These are phyloP conservation scores for Emiliania huxleyi DNA, from an alignment of 78 protist genomes.

Conservation along the genomic window DNA sequence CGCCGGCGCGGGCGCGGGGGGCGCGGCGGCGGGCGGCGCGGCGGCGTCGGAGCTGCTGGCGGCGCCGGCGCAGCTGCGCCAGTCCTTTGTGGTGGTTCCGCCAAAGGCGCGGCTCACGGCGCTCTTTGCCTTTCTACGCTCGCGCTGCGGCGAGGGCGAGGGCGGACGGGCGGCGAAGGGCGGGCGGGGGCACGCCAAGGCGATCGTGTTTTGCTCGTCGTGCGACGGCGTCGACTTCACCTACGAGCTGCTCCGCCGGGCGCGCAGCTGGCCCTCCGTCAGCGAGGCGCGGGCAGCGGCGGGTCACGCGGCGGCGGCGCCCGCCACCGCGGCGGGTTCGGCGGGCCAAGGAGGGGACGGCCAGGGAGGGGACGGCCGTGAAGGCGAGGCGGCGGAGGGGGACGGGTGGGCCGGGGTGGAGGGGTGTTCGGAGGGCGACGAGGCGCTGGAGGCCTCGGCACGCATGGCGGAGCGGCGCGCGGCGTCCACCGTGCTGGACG, in stretches of 20 bases:
- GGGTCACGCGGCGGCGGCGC: neutral
- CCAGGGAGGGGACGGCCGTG: too few species aligned
- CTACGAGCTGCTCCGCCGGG: neutral
- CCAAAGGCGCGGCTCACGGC: constrained; percentile 21
- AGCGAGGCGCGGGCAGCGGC: neutral
- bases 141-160: neutral
- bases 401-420: too few species aligned
- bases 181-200: neutral
- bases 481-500: too few species aligned
- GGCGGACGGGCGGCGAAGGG: neutral
- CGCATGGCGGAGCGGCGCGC: too few species aligned
- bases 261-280: neutral
- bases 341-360: too few species aligned
- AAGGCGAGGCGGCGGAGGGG: too few species aligned
- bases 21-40: neutral
- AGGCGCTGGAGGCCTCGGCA: too few species aligned
- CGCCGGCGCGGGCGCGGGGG: too few species aligned
- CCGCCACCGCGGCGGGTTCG: too few species aligned
- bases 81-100: constrained; percentile 15
- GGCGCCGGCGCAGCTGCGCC: constrained; percentile 29
- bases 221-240: constrained; percentile 61
- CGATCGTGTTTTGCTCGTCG: constrained; percentile 46
- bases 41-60: neutral
- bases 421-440: too few species aligned
- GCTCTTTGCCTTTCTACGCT: constrained; percentile 12